Base-by-base conservation (phyloP, 2,329 filamentous ascomycete genomes). In the Stachybotrys chlorohalonatus region DNA sequence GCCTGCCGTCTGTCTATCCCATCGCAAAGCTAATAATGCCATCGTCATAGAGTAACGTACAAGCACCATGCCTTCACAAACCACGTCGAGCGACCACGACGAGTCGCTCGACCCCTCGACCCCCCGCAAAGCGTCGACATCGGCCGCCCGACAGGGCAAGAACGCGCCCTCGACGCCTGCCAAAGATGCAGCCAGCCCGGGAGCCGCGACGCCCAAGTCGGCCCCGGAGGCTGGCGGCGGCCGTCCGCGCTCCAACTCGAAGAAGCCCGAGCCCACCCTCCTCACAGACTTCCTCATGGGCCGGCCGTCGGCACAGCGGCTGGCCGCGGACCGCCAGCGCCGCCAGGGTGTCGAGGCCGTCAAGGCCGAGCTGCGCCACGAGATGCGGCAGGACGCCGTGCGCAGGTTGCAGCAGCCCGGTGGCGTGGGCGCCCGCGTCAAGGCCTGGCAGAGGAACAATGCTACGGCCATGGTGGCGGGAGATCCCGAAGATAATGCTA, bases 371-470 rank as follows among this genome's bases (percentile, higher is more conserved):
- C 54, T 75, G 55, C 68, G 72, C 24, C 69, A 72, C 46, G 79
- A 82, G 61, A 83, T 83, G 80, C 79, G 79, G 53, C 75, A 84
- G 60, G 81, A 75, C 7, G 70, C 77, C n/a, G 81, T 79, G 53
- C 78, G 71, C 66, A 83, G 74, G 70, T 76, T 83, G 61, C 84
- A 75, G 70, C 81, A 74, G 64, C 87, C 83, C 0, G 80, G 81
- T 4, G 82, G 82, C n/a, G 87, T 95, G 51, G 82, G 82, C 58
- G 87, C 89, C 60, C 85, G 91, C 63, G 89, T 96, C 53, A 86
- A 85, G 62, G 81, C 86, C 70, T 96, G 91, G 91, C 90, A 96
- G 70, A 86, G 86, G 65, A 77, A 85, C 60, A 90, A 87, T 64
- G 87, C 86, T 39, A 80, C 81, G 6, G 86, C 85, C 31, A 80